Evolutionary conservation across 2,329 filamentous ascomycete genomes (phyloP).

Genomic region (Geoglossum cookeanum): DNA sequence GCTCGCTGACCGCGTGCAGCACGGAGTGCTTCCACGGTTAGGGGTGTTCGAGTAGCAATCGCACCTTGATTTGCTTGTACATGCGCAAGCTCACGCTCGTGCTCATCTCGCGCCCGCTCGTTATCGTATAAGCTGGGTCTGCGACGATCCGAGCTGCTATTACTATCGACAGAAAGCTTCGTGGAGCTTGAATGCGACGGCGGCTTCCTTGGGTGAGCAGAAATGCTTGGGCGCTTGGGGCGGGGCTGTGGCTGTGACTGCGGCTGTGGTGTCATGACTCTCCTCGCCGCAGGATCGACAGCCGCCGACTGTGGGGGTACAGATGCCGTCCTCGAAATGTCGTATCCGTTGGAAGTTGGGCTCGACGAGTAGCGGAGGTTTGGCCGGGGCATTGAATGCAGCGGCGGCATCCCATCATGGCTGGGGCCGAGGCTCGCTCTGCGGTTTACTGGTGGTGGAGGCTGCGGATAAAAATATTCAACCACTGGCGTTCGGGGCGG

Average conservation of each 20-base stretch:
- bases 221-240: neutral
- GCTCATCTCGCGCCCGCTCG: neutral
- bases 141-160: conserved; percentile 2
- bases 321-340: neutral
- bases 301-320: neutral
- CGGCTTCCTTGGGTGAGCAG: neutral
- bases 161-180: neutral
- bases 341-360: neutral
- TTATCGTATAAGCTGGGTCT: conserved; percentile 1
- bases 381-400: neutral
- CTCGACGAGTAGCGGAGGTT: neutral
- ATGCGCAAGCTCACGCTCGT: conserved; percentile 20
- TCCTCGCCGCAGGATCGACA: neutral
- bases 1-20: neutral
- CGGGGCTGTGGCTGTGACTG: neutral
- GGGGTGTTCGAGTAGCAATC: conserved; percentile 15
- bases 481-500: neutral
- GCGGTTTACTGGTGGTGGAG: neutral
- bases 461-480: neutral
- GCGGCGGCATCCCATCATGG: neutral
- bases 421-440: conserved; percentile 1
- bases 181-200: conserved; percentile 3
- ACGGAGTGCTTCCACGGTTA: conserved; percentile 18
- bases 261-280: neutral
- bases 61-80: conserved; percentile 23